Conservation (phyloP, 768 basidiomycete species). For the Hebeloma cylindrosporum region DNA sequence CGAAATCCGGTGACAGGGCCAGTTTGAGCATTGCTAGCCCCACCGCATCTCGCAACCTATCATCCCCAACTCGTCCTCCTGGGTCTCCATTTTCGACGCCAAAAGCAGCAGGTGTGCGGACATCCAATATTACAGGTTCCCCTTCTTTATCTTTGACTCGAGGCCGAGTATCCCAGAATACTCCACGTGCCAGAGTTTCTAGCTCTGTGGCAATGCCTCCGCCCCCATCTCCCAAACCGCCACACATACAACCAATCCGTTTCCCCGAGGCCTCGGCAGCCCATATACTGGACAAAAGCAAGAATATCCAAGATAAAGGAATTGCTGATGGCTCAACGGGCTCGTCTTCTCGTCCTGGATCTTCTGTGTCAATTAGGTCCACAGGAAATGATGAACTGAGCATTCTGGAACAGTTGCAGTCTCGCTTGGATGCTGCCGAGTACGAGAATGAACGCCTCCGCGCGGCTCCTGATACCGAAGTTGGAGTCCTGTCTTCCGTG, state of each 20-base stretch:
- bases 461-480: constrained; percentile 28
- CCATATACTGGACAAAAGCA: constrained; percentile 27
- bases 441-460: constrained; percentile 68
- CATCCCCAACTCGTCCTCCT: constrained; percentile 45
- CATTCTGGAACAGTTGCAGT: constrained; percentile 43
- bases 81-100: constrained; percentile 72
- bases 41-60: constrained; percentile 33
- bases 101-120: constrained; percentile 41
- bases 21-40: constrained; percentile 22
- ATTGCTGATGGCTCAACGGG: constrained; percentile 4
- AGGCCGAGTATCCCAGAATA: constrained; percentile 44
- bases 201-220: constrained; percentile 83
- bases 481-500: constrained; percentile 44
- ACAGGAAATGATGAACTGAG: constrained; percentile 33
- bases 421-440: constrained; percentile 60
- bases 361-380: constrained; percentile 38
- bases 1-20: constrained; percentile 6
- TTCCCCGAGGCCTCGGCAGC: constrained; percentile 11
- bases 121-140: constrained; percentile 34
- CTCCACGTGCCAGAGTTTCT: constrained; percentile 66
- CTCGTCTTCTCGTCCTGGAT: constrained; percentile 36
- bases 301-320: constrained; percentile 1
- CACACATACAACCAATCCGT: constrained; percentile 10
- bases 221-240: constrained; percentile 58
- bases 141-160: constrained; percentile 32